These are phyloP conservation scores for Xerocomellus chrysenteron DNA, from an alignment of 768 basidiomycete species.

Conservation along the genomic window DNA sequence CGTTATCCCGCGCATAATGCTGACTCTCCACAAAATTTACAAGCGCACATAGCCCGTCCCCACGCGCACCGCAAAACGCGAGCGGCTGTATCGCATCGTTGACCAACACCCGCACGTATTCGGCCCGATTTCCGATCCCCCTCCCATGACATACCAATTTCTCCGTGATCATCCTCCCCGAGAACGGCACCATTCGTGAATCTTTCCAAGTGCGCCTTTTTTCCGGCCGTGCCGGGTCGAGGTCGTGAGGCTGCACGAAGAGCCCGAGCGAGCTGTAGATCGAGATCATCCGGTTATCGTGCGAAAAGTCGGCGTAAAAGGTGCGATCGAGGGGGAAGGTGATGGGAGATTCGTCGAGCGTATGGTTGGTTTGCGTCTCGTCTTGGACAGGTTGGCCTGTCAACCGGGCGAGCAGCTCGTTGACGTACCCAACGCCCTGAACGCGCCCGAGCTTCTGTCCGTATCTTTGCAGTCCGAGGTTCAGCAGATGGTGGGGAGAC, in stretches of 20 bases:
- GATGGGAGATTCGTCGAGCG: constrained; percentile 56
- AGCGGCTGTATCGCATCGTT: constrained; percentile 67
- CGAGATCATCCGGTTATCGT: constrained; percentile 81
- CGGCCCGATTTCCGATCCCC: constrained; percentile 19
- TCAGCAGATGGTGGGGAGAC: background rate
- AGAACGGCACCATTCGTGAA: constrained; percentile 67
- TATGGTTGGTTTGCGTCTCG: constrained; percentile 72
- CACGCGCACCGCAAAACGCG: constrained; percentile 51
- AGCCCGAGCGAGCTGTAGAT: constrained; percentile 62
- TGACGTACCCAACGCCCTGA: constrained; percentile 83
- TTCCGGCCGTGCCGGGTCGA: constrained; percentile 13
- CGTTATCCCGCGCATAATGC: constrained; percentile 60
- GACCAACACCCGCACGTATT: constrained; percentile 68
- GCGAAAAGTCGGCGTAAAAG: constrained; percentile 79
- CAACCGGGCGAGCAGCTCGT: constrained; percentile 80
- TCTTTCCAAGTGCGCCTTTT: constrained; percentile 48
- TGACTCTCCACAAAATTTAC: constrained; percentile 68
- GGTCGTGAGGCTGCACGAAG: constrained; percentile 37
- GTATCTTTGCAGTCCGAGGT: constrained; percentile 41
- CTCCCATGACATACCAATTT: constrained; percentile 45
- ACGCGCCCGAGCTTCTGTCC: constrained; percentile 66
- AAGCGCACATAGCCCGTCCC: constrained; percentile 60
- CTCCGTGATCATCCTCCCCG: constrained; percentile 69
- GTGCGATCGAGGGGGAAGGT: constrained; percentile 72
- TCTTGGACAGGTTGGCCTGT: constrained; percentile 61